Evolutionary conservation across 257 asterid genomes (phyloP).

Genomic region (Eucommia ulmoides): DNA sequence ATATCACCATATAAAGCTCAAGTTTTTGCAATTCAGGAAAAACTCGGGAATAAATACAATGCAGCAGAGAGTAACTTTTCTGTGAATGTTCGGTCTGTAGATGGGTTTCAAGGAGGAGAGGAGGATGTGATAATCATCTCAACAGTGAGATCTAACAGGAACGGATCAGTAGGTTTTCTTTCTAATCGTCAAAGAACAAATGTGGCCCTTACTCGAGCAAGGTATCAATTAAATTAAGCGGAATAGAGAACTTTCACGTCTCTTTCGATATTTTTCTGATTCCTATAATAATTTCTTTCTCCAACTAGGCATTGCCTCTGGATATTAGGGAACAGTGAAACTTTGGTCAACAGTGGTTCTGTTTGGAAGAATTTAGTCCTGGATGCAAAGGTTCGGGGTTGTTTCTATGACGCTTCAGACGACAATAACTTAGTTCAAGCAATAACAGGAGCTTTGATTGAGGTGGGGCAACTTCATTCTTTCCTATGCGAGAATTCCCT

Average conservation of each 20-base stretch:
- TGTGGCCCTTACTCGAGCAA: constrained; percentile 74
- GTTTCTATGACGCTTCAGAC: constrained; percentile 38
- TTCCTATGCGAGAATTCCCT: constrained; percentile 18
- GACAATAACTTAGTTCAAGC: constrained; percentile 32
- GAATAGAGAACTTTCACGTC: neutral
- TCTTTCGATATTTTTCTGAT: neutral
- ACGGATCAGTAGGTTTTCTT: constrained; percentile 63
- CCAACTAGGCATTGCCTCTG: constrained; percentile 45
- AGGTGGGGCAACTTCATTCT: constrained; percentile 21
- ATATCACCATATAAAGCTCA: constrained; percentile 81
- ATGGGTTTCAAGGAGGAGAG: constrained; percentile 93
- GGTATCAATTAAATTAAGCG: constrained; percentile 19
- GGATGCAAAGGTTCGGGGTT: constrained; percentile 48
- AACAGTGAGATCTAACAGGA: constrained; percentile 52
- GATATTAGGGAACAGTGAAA: constrained; percentile 54
- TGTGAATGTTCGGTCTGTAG: constrained; percentile 58
- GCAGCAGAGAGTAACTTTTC: constrained; percentile 32
- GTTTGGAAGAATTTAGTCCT: constrained; percentile 44
- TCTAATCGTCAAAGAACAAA: constrained; percentile 44
- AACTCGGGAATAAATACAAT: constrained; percentile 40
- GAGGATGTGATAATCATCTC: constrained; percentile 67
- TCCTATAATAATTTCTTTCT: neutral
- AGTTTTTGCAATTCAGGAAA: constrained; percentile 43
- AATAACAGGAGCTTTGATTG: constrained; percentile 27
- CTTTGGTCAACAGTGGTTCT: constrained; percentile 41